Evolutionary conservation across 2,329 filamentous ascomycete genomes (phyloP).

Genomic region (Dactylellina haptotyla): DNA sequence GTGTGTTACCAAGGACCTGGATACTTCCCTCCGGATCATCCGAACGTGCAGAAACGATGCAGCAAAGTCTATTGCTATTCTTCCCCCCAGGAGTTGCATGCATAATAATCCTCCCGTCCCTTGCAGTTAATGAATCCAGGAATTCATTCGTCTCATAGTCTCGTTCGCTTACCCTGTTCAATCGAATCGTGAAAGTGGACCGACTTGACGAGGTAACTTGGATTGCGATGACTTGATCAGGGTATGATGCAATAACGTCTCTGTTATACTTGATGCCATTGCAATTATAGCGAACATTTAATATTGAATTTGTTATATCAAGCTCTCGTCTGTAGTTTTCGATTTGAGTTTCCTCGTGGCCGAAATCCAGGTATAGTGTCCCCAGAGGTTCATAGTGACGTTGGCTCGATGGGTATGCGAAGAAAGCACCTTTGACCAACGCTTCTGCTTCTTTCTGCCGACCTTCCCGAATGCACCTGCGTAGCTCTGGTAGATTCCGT

Average conservation of each 20-base stretch:
- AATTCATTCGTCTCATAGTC: slow-evolving; percentile 65
- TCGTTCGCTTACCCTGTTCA: slow-evolving; percentile 62
- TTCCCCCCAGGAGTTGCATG: slow-evolving; percentile 61
- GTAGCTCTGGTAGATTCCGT: slow-evolving; percentile 61
- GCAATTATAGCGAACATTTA: slow-evolving; percentile 61
- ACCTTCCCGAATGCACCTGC: slow-evolving; percentile 62
- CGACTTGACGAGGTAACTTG: slow-evolving; percentile 57
- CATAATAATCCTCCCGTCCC: slow-evolving; percentile 60
- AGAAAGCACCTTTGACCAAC: slow-evolving; percentile 62
- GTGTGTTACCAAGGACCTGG: slow-evolving; percentile 60
- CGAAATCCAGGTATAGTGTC: slow-evolving; percentile 63
- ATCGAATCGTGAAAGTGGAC: slow-evolving; percentile 57
- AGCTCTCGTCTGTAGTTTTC: slow-evolving; percentile 62
- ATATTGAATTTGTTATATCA: slow-evolving; percentile 61
- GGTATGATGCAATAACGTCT: slow-evolving; percentile 63
- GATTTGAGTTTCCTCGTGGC: slow-evolving; percentile 58
- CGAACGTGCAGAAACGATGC: slow-evolving; percentile 59
- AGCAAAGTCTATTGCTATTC: slow-evolving; percentile 60
- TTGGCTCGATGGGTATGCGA: slow-evolving; percentile 64
- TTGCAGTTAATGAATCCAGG: slow-evolving; percentile 60
- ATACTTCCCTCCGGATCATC: slow-evolving; percentile 58
- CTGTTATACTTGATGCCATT: slow-evolving; percentile 60
- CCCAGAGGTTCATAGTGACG: slow-evolving; percentile 65
- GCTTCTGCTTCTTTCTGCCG: slow-evolving; percentile 63
- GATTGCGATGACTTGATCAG: slow-evolving; percentile 62